Base-by-base conservation (phyloP, 306 rosid genomes). In the Sindora glabra region DNA sequence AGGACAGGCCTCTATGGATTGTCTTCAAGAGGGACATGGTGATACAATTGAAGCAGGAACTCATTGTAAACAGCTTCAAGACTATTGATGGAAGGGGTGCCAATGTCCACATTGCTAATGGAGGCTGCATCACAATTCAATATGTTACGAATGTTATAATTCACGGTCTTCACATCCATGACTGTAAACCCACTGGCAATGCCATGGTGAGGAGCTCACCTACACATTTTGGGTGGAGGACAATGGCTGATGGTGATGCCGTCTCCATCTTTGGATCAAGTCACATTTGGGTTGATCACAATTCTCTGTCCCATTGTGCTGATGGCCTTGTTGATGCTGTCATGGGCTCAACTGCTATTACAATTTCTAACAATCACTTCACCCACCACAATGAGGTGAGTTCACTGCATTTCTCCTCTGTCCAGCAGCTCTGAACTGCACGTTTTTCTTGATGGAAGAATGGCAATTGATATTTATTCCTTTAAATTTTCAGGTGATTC, bases 371-470 rank as follows among this genome's bases (percentile, higher is more conserved):
- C 95, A 92, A 92, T 81, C 96, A 92, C 78, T 40, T 92, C 24
- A 92, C 98, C 76, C 98, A 92, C 82, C 98, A 92, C 85, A 92
- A 92, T 45, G 98, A 92, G 89, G 98, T n/a, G n/a, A n/a, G n/a
- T 91, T 29, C 34, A 29, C 8, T 29, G n/a, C n/a, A n/a, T 29
- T 29, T 9, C 22, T 67, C 15, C 42, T 51, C 14, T 15, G 18
- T 13, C 14, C 0, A 46, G 36, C 17, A 33, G 11, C 38, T 10
- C 23, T 15, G 17, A 27, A 18, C 21, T 58, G 22, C 23, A 17
- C 42, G 29, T 2, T 41, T 38, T 5, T n/a, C 26, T 44, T 18
- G 34, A 34, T 47, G 33, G 10, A 27, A 60, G 13, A 24, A 48
- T 66, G 34, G 62, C 39, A n/a, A 19, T 18, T 64, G 44, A 67